Percentiles rank a stretch among this genome's conserved stretches.
These are phyloP conservation scores for Litsea cubeba DNA, from an alignment of 164 flowering plant genomes.

Conservation along the genomic window DNA sequence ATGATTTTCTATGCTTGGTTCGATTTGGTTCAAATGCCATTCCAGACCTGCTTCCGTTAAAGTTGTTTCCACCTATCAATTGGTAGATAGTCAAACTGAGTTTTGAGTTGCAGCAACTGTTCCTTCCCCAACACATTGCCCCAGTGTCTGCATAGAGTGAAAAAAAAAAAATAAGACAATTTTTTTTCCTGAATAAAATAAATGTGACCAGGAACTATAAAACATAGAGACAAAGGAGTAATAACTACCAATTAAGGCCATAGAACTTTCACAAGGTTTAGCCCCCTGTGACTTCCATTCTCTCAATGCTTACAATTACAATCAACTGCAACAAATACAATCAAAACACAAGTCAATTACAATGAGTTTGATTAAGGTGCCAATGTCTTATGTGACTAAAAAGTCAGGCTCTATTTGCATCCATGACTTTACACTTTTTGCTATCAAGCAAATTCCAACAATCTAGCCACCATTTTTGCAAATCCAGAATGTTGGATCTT, in stretches of 20 bases:
- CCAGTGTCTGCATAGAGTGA: slow-evolving; percentile 28
- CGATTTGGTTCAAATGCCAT: slow-evolving; percentile 68
- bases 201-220: not conserved
- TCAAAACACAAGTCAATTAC: not conserved
- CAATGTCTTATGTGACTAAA: no score
- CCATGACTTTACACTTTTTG: no score
- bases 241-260: slow-evolving; percentile 52
- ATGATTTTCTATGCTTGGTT: slow-evolving; percentile 39
- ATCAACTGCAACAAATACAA: slow-evolving; percentile 4
- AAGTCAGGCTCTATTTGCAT: no score
- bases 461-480: no score
- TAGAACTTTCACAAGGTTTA: slow-evolving; percentile 35
- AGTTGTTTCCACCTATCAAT: slow-evolving; percentile 18
- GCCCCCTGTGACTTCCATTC: slow-evolving; percentile 65
- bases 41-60: slow-evolving; percentile 28
- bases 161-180: not conserved
- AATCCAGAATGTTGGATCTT: no score
- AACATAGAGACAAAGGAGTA: not conserved
- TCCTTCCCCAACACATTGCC: slow-evolving; percentile 47
- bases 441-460: no score
- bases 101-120: slow-evolving; percentile 17
- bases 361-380: no score
- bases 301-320: not conserved
- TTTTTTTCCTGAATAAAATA: not conserved
- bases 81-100: slow-evolving; percentile 11